Evolutionary conservation across 73 alveolate species (phyloP).

Genomic region (Paramecium caudatum): DNA sequence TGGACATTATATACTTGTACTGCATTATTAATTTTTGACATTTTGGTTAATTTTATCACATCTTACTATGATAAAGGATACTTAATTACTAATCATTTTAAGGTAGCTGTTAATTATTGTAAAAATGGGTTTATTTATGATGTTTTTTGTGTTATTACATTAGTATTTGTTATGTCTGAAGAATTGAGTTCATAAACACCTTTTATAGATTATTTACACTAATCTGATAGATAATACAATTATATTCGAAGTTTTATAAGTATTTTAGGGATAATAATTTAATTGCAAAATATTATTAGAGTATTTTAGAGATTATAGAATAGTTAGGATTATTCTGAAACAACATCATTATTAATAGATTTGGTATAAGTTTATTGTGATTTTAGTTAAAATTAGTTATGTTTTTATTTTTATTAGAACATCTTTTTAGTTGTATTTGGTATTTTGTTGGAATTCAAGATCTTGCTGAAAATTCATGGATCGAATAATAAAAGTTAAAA

Average conservation of each 20-base stretch:
- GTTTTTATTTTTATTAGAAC: conserved; percentile 52
- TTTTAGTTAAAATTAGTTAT: conserved; percentile 35
- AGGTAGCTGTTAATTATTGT: conserved; percentile 4
- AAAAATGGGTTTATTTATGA: conserved; percentile 56
- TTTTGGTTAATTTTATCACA: conserved; percentile 6
- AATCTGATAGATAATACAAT: neutral
- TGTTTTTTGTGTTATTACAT: conserved; percentile 9
- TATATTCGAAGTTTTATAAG: neutral
- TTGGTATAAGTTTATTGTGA: neutral
- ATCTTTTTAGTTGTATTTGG: conserved; percentile 53
- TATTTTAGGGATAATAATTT: conserved; percentile 21
- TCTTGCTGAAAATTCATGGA: conserved; percentile 16
- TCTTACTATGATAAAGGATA: conserved; percentile 65
- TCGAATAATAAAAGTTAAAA: neutral
- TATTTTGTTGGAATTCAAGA: conserved; percentile 43
- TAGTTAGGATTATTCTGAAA: conserved; percentile 37
- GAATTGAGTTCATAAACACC: neutral
- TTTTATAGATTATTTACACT: neutral
- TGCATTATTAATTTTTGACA: conserved; percentile 16
- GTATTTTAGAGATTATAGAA: conserved; percentile 44
- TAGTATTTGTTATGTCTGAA: conserved; percentile 9
- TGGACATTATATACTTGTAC: neutral
- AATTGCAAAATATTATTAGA: conserved; percentile 42
- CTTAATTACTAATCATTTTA: neutral
- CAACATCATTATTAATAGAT: conserved; percentile 44